phyloP scores from a whole-genome alignment of 805 yeast genomes.

The Jamesozyma spencerorum region DNA sequence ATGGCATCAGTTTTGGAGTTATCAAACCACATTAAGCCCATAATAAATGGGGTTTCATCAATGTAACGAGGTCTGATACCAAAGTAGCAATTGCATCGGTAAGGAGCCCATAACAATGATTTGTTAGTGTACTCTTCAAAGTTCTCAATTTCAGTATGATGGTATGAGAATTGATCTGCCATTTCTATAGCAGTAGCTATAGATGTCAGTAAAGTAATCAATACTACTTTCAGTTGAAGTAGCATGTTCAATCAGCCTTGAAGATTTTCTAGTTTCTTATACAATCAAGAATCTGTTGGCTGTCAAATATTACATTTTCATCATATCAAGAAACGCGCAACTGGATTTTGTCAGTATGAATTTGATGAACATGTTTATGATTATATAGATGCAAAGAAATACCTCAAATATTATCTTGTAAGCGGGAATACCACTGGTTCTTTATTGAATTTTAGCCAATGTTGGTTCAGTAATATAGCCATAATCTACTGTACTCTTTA shows the following conservation, averaged over 20 bases:
- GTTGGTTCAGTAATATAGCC: too few relatives aligned
- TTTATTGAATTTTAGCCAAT: too few relatives aligned
- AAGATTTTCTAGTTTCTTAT: too few relatives aligned
- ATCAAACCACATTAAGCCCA: slow-evolving; percentile 87
- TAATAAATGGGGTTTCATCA: slow-evolving; percentile 48
- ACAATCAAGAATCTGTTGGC: too few relatives aligned
- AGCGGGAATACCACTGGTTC: too few relatives aligned
- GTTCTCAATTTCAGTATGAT: slow-evolving; percentile 1
- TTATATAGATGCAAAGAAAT: too few relatives aligned
- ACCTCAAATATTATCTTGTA: too few relatives aligned
- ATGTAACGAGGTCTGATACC: slow-evolving; percentile 67
- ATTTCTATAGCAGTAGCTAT: background rate
- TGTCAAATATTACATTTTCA: too few relatives aligned
- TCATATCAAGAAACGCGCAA: too few relatives aligned
- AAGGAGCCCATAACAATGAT: slow-evolving; percentile 84
- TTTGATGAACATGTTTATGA: too few relatives aligned
- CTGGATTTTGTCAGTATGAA: too few relatives aligned
- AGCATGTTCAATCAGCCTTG: background rate
- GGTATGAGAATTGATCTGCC: background rate
- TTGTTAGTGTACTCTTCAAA: slow-evolving; percentile 34
- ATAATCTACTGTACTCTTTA: too few relatives aligned
- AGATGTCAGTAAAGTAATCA: background rate
- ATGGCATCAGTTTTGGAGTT: slow-evolving; percentile 48
- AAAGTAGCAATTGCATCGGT: slow-evolving; percentile 74
- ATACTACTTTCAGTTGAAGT: background rate